phyloP scores from a whole-genome alignment of 2,329 filamentous ascomycete species.

The Stemphylium vesicarium region DNA sequence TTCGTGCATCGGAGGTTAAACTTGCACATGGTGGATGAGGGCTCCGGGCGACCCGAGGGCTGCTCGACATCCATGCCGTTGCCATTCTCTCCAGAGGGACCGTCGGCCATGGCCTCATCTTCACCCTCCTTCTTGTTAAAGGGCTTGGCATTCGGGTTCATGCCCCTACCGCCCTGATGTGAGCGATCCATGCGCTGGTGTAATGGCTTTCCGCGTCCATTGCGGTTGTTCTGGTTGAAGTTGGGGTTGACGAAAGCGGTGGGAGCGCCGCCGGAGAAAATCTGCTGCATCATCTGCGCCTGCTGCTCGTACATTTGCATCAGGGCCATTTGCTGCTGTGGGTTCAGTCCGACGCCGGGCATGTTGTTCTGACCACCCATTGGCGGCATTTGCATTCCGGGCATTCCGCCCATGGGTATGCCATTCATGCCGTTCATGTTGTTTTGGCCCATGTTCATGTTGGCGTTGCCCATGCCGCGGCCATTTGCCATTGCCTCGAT shows the following conservation, averaged over 20 bases:
- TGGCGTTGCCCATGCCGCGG: conserved; percentile 46
- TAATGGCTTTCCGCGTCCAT: conserved; percentile 62
- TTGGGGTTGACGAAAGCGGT: conserved; percentile 60
- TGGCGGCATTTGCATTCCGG: conserved; percentile 37
- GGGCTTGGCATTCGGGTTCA: conserved; percentile 59
- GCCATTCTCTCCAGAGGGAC: conserved; percentile 47
- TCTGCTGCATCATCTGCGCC: conserved; percentile 62
- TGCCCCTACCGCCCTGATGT: conserved; percentile 43
- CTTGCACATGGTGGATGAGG: conserved; percentile 76
- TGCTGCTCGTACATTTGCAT: conserved; percentile 85
- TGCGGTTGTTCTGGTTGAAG: conserved; percentile 55
- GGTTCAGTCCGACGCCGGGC: conserved; percentile 61
- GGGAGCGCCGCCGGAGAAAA: conserved; percentile 50
- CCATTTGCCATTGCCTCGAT: conserved; percentile 47
- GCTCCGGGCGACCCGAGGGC: conserved; percentile 58
- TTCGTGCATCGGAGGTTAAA: conserved; percentile 91
- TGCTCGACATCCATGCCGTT: conserved; percentile 68
- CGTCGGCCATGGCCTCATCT: conserved; percentile 48
- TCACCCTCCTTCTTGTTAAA: conserved; percentile 56
- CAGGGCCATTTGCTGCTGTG: conserved; percentile 74
- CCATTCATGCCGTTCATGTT: conserved; percentile 43
- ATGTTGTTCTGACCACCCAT: conserved; percentile 53
- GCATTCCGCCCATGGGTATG: conserved; percentile 41
- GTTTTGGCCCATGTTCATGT: conserved; percentile 41
- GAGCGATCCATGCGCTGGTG: conserved; percentile 71